Conservation (phyloP, 2,329 filamentous ascomycete species). For the Aspergillus sp. region DNA sequence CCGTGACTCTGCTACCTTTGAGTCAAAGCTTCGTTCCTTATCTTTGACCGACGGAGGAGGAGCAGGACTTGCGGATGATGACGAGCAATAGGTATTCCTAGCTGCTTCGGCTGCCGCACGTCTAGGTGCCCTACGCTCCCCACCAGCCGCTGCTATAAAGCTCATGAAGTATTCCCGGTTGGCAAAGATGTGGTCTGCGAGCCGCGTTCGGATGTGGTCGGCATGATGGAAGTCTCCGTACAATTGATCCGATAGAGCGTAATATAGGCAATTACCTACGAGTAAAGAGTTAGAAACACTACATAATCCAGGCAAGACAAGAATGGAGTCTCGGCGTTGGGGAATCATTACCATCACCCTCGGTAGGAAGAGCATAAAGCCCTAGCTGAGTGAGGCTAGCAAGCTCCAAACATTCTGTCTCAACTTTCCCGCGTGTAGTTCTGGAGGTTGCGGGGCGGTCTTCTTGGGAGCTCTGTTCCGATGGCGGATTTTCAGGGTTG, state of each 20-base stretch:
- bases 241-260: conserved; percentile 66
- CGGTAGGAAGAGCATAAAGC: conserved; percentile 59
- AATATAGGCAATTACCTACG: conserved; percentile 68
- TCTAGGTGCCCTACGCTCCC: conserved; percentile 58
- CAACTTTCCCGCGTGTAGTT: conserved; percentile 19
- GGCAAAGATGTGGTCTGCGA: conserved; percentile 63
- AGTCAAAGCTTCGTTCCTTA: conserved; percentile 58
- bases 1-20: conserved; percentile 60
- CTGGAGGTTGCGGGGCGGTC: conserved; percentile 4
- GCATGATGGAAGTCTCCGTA: conserved; percentile 61
- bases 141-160: conserved; percentile 59
- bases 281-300: conserved; percentile 22
- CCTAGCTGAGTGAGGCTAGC: conserved; percentile 53
- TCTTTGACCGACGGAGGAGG: conserved; percentile 51
- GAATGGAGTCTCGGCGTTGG: conserved; percentile 17
- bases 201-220: conserved; percentile 56
- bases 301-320: background rate
- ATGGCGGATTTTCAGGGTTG: conserved; percentile 11
- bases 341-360: conserved; percentile 59
- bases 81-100: conserved; percentile 52
- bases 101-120: conserved; percentile 41
- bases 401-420: conserved; percentile 37
- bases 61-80: conserved; percentile 44
- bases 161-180: conserved; percentile 63
- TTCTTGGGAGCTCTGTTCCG: conserved; percentile 18